These are phyloP conservation scores for Scutellaria barbata DNA, from an alignment of 257 asterid genomes.

Conservation along the genomic window DNA sequence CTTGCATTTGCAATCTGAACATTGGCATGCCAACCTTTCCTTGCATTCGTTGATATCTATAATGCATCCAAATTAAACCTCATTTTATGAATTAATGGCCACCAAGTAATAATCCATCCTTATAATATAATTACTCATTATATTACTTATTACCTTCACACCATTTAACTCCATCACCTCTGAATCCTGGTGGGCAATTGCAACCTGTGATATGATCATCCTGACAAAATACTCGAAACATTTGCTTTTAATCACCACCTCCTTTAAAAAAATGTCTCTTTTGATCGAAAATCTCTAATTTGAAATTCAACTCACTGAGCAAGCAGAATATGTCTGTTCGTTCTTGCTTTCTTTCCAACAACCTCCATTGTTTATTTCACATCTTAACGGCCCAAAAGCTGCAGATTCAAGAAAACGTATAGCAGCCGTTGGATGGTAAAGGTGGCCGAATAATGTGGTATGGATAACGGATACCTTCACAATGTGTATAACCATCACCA, in stretches of 20 bases:
- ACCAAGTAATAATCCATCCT: not conserved
- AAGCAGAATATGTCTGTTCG: constrained; percentile 76
- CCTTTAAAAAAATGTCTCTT: not conserved
- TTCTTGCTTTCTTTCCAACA: constrained; percentile 80
- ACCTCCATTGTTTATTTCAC: constrained; percentile 83
- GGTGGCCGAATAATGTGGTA: not conserved
- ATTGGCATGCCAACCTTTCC: constrained; percentile 52
- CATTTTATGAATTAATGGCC: too few relatives aligned
- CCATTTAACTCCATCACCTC: constrained; percentile 77
- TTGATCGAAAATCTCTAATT: not conserved
- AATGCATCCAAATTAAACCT: not conserved
- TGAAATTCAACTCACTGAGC: constrained; percentile 63
- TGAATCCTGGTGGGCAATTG: constrained; percentile 92
- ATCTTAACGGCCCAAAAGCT: constrained; percentile 90
- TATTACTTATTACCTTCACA: constrained; percentile 66
- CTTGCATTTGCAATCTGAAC: constrained; percentile 58
- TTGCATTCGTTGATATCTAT: constrained; percentile 89
- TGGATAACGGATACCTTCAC: constrained; percentile 62
- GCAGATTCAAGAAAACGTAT: constrained; percentile 13
- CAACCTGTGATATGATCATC: constrained; percentile 77
- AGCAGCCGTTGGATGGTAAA: not conserved
- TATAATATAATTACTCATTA: too few relatives aligned
- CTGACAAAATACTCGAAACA: constrained; percentile 39
- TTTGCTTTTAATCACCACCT: not conserved
- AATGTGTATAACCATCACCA: constrained; percentile 93